Evolutionary conservation across 116 monocot species (phyloP).

Genomic region (Posidonia oceanica): DNA sequence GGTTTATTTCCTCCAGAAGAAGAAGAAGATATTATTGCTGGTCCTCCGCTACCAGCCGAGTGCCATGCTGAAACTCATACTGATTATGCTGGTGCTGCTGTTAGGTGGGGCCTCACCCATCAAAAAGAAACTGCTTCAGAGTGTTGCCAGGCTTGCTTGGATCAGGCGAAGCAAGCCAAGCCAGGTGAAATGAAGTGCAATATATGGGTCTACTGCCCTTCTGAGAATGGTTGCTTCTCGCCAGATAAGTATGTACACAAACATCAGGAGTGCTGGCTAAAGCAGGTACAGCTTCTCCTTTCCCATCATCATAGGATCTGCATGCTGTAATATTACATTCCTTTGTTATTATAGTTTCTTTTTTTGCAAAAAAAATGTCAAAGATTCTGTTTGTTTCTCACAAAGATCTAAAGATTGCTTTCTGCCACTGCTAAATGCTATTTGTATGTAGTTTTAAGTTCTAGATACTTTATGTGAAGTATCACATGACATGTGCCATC

Average conservation of each 20-base stretch:
- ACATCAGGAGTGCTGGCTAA: conserved; percentile 98
- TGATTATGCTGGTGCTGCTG: conserved; percentile 83
- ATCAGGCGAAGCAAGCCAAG: conserved; percentile 71
- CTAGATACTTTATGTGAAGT: no score
- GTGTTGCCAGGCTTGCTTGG: conserved; percentile 90
- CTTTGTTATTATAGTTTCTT: not conserved
- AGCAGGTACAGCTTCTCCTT: conserved; percentile 46
- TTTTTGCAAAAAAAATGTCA: not conserved
- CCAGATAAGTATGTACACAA: conserved; percentile 93
- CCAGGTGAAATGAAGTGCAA: conserved; percentile 80
- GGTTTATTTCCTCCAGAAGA: not conserved
- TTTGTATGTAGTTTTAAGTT: no score
- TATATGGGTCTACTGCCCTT: conserved; percentile 99
- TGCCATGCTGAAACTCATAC: conserved; percentile 84
- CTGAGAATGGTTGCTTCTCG: conserved; percentile 72
- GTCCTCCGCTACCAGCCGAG: conserved; percentile 53
- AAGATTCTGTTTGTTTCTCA: no score
- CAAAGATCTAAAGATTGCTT: no score
- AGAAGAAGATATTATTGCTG: conserved; percentile 68
- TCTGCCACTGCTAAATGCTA: no score
- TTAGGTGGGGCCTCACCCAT: conserved; percentile 87
- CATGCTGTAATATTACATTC: not conserved
- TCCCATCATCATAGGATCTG: not conserved
- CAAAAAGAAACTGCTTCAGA: conserved; percentile 93
- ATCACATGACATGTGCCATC: no score